Base-by-base conservation (phyloP, 2,329 filamentous ascomycete species). In the Alternaria triticimaculans region DNA sequence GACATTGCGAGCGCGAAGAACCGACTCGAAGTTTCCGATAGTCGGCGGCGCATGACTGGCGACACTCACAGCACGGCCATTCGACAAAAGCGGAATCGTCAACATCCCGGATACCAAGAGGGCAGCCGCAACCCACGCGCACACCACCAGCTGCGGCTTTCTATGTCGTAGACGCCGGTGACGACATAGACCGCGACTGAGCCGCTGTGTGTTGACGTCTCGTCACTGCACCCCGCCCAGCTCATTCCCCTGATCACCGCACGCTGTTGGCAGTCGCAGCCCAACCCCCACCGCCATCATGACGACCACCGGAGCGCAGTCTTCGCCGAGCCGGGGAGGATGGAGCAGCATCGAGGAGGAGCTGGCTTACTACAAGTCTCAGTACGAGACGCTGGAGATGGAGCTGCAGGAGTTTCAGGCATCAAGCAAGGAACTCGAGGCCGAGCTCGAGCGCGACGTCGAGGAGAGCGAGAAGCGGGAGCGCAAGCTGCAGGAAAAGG, bases 391-490 rank as follows among this genome's bases (percentile, higher is more conserved):
- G 78, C 87, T 99, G 41, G 96, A 97, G 82, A 86, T 89, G 57
- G 96, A 99, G 81, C 88, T 99, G 65, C 88, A 92, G 66, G 96
- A 99, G 76, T 99, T 99, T 80, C 93, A 97, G 77, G 87, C 93
- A 62, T 97, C 94, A 58, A 97, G 94, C 81, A 92, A 93, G 79
- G 96, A 98, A 80, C 87, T 99, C 28, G 96, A 99, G 81, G 89
- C 91, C 51, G 96, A 98, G 81, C 85, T 99, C 57, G 96, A 99
- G 82, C 96, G 94, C 84, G 96, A 99, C 79, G 90, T 99, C 61
- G 95, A 98, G 74, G 91, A 93, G 48, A 94, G 94, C 48, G 96
- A 99, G 85, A 97, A 97, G 84, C 89, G 94, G 73, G 95, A 98
- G 83, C 88, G 94, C 67, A 85, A 89, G 68, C 82, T 97, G 72